Base-by-base conservation (phyloP, 2,329 filamentous ascomycete species). In the Neofusicoccum parvum region DNA sequence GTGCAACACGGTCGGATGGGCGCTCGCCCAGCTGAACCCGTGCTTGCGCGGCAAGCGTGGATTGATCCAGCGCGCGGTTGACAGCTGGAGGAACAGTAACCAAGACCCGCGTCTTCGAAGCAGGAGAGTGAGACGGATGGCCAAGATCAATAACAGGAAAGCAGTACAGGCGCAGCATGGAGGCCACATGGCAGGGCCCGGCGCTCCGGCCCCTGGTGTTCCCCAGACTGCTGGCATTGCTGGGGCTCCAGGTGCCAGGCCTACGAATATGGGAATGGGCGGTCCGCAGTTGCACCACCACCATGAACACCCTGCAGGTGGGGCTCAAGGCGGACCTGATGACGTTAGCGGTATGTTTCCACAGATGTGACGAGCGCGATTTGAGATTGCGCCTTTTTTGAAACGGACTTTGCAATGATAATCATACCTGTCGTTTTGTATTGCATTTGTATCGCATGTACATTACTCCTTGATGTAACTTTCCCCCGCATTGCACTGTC, bases 1-100 rank as follows among this genome's bases (percentile, higher is more conserved):
- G 81, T 99, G 95, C 85, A 99, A 99, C 80, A 92, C 93, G 0
- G 95, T 99, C n/a, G 95, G 95, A n/a, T 99, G 95, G 95, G 94
- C 94, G 12, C 81, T 99, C 70, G 95, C 95, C 2, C 91, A 98
- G 75, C 82, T 99, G 63, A 99, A 99, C 78, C 90, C 93, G 7
- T 91, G 92, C 66, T 85, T 98, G 67, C 88, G 94, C 69, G 94
- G 94, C 71, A 98, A 98, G 84, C 88, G 95, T 71, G 95, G 95
- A 7, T 85, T 99, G 67, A 99, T 99, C 71, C 95, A 99, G 82
- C 87, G 95, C 69, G 95, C 95, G 1, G 95, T 99, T 50, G 95
- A 99, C 80, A 97, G 94, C 82, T 98, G 95, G 95, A 87, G 95
- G 68, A 99, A 99, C 82, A 98, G 94, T 85, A 98, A 98, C 80